Evolutionary conservation across 805 yeast species (phyloP).

Genomic region (Yarrowia deformans): DNA sequence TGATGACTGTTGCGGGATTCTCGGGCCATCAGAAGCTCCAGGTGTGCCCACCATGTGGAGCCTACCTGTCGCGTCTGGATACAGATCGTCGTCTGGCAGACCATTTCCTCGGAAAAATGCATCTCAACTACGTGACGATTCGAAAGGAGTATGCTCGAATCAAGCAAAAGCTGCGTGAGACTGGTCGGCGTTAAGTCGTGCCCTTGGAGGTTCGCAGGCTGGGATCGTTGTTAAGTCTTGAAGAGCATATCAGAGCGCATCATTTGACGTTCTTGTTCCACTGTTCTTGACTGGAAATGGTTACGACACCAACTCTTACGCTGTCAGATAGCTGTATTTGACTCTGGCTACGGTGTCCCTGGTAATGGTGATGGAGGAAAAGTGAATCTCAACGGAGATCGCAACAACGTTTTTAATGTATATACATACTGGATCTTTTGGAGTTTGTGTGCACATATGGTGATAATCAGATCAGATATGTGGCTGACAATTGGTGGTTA

Average conservation of each 20-base stretch:
- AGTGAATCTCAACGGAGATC: not conserved
- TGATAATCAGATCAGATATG: too few relatives aligned
- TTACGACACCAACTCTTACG: too few relatives aligned
- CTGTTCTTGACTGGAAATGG: too few relatives aligned
- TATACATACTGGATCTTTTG: not conserved
- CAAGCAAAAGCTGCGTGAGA: conserved; percentile 40
- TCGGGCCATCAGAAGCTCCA: conserved; percentile 89
- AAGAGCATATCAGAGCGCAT: too few relatives aligned
- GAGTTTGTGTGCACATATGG: not conserved
- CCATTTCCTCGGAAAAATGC: conserved; percentile 88
- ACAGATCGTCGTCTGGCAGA: conserved; percentile 88
- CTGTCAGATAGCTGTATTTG: too few relatives aligned
- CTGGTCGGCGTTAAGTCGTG: not conserved
- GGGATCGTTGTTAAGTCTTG: too few relatives aligned
- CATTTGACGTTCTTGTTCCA: too few relatives aligned
- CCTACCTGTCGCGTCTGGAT: conserved; percentile 82
- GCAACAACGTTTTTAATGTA: conserved; percentile 9
- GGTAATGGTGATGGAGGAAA: not conserved
- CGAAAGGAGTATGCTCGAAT: conserved; percentile 51
- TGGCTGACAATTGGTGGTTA: too few relatives aligned
- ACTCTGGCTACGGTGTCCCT: not conserved
- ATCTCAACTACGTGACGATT: conserved; percentile 81
- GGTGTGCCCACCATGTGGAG: conserved; percentile 90
- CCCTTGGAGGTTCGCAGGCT: too few relatives aligned
- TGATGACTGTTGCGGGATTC: conserved; percentile 71